Base-by-base conservation (phyloP, 371 early-diverging fungal species). In the Mortierella sp. region DNA sequence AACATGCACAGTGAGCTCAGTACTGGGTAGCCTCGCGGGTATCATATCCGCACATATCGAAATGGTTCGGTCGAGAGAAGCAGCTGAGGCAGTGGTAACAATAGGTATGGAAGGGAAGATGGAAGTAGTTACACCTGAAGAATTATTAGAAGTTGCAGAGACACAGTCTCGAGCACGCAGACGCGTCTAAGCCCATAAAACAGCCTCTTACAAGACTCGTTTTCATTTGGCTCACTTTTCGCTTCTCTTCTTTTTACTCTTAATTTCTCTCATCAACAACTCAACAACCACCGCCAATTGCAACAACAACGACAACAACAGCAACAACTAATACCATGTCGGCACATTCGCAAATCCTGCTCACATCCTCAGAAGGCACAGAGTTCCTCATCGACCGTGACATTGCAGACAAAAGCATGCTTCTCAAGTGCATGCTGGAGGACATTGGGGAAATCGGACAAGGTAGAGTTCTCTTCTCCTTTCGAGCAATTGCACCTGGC, bases 361-460 rank as follows among this genome's bases (percentile, higher is more conserved):
- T 95, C 44, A 89, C 84, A 9, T 89, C 91, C 11, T 93, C 94
- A 26, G 97, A 96, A 79, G 93, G 93, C 34, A 92, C 95, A 68
- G 92, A 94, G 48, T 93, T 97, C 86, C 80, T 86, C 48, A 94
- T 97, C 21, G 91, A 94, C 48, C 92, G 94, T 72, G 95, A 95
- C 74, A 90, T 97, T 50, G 95, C 94, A 7, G 93, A 92, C 87
- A 94, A 94, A 78, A 95, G 95, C 60, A 88, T 93, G 60, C 93
- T 97, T 52, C 92, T 97, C 86, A 96, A 96, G 87, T 95, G 95
- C 90, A 94, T 97, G 91, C 89, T 97, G 28, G 94, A 94, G 77
- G 97, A 96, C 89, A 90, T 95, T 60, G 95, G 94, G 28, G 89
- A 91, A 14, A 88, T 91, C 65, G 93, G 91, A 70, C 88, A 80